Evolutionary conservation across 768 basidiomycete genomes (phyloP), one percentile per base, ranked within the genome.

Genomic region (Lactifluus piperatus): DNA sequence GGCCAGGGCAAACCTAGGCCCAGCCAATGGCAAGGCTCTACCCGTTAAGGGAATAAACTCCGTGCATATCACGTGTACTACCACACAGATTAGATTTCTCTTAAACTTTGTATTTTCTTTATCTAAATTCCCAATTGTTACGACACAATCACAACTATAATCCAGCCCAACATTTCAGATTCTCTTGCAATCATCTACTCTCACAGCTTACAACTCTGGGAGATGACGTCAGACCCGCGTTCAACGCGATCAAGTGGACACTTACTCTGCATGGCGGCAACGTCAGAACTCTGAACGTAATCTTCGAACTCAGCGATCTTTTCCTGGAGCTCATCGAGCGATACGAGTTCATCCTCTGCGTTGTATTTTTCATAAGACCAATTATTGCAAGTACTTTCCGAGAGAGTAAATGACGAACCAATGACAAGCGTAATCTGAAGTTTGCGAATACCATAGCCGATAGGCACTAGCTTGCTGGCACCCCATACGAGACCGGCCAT

Each of bases 401-500:
- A 29, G 30, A 10, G 43, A 46, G 51, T 13, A 55, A 32, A 41
- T 5, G 13, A 70, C 75, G 43, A 44, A 76, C 75, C 72, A 66
- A 81, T 73, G 69, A 82, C 79, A 57, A 81, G 68, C 62, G 74
- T 78, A 69, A 83, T 80, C 73, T 83, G 97, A 58, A 99, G 83
- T 78, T 98, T 99, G 76, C 77, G 85, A 77, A 99, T 94, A 67
- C 88, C 88, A 72, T 86, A 97, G 56, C 94, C 95, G 66, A 97
- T 83, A 48, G 94, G 77, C 51, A 97, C 93, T 53, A 97, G 79
- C 75, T 92, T 94, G 75, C 87, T 90, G 43, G 83, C 81, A 73
- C 97, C 95, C 97, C 97, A 99, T 50, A 97, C 81, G 58, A 99
- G 87, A 69, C 97, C 97, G 41, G 88, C 86, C 76, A 82, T 76